Base-by-base conservation (phyloP, 208 protist species). In the Trypanosoma conorhini region DNA sequence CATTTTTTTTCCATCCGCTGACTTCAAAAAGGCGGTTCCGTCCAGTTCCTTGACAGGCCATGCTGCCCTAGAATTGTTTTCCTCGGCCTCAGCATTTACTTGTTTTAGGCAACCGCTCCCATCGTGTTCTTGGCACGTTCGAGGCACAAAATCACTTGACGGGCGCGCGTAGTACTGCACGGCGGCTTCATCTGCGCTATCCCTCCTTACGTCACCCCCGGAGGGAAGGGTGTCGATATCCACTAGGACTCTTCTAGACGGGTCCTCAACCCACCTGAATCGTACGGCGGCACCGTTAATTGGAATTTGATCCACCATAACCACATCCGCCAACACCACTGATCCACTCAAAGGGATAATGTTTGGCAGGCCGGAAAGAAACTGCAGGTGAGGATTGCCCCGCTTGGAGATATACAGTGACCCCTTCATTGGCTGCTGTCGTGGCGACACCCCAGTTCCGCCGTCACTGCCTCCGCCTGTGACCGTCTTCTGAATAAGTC, bases 371-470 rank as follows among this genome's bases (percentile, higher is more conserved):
- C 35, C n/a, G 30, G 21, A 15, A 50, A 51, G 1, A 70, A 70
- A 70, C 15, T 24, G 26, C 38, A 70, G 24, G 10, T 70, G 51
- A 7, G 30, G n/a, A 62, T 70, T 70, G 17, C 62, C 65, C 35
- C 54, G 22, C 21, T 38, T 57, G 40, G 54, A 26, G 40, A 70
- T 70, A 52, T 33, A 54, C 19, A 70, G 31, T 19, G 51, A 62
- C 5, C 65, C 65, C 38, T 52, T 48, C 5, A 24, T 9, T 40
- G 22, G 54, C 22, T 31, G 9, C 5, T 31, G 28, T 17, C 21
- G 50, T 24, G 8, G 10, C 15, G 13, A 24, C n/a, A 7, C 9
- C 2, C 33, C 33, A 35, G 7, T 12, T 54, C 52, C 24, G 7
- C 31, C 5, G 15, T 31, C 30, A 21, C 61, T 24, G 24, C n/a